These are phyloP conservation scores for Diplodia mutila DNA, from an alignment of 2,329 filamentous ascomycete species.

Conservation along the genomic window DNA sequence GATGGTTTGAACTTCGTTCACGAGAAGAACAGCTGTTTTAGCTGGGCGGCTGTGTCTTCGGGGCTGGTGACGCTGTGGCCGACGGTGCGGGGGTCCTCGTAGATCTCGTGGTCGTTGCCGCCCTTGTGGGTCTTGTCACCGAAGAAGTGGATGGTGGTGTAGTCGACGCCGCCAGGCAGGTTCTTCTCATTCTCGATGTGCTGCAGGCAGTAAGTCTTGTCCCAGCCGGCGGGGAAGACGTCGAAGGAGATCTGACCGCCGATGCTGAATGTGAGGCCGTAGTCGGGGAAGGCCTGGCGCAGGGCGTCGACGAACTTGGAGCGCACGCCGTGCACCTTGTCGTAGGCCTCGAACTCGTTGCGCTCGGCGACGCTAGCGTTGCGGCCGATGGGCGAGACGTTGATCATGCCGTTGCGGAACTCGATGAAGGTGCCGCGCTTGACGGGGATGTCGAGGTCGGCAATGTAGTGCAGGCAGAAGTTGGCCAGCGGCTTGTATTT, in stretches of 20 bases:
- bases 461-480: constrained; percentile 80
- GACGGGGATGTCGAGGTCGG: constrained; percentile 80
- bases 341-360: constrained; percentile 79
- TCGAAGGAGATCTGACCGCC: constrained; percentile 98
- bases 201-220: constrained; percentile 95
- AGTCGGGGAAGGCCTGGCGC: constrained; percentile 78
- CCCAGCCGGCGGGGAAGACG: constrained; percentile 95
- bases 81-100: constrained; percentile 75
- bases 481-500: constrained; percentile 78
- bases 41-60: constrained; percentile 76
- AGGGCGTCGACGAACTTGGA: constrained; percentile 75
- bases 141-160: constrained; percentile 94
- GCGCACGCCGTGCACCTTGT: constrained; percentile 76
- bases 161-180: constrained; percentile 68
- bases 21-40: constrained; percentile 75
- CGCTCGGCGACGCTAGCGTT: constrained; percentile 84
- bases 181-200: constrained; percentile 81
- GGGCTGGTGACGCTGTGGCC: constrained; percentile 83
- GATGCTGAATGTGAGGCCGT: constrained; percentile 90
- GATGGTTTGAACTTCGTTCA: background rate
- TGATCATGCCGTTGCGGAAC: constrained; percentile 92
- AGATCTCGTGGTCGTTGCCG: constrained; percentile 97
- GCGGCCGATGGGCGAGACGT: constrained; percentile 79
- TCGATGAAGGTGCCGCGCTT: constrained; percentile 86
- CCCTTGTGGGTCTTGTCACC: constrained; percentile 92